Conservation (phyloP, 352 stramenopile genomes). For the Phytophthora pisi region DNA sequence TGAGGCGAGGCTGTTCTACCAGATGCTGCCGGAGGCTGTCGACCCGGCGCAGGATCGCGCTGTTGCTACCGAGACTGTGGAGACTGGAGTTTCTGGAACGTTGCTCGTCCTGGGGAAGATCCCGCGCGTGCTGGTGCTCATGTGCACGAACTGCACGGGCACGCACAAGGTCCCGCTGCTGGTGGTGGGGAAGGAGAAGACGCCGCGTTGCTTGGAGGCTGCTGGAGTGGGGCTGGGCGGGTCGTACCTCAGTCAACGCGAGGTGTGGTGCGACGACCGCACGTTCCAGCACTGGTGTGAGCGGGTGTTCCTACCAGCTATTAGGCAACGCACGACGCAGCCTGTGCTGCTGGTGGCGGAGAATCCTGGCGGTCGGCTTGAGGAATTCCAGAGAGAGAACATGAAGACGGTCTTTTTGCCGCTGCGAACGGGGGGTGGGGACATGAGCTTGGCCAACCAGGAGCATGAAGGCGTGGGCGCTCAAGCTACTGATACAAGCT, state of each 20-base stretch:
- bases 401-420: constrained; percentile 51
- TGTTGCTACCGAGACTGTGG: neutral
- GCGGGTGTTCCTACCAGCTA: constrained; percentile 50
- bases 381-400: constrained; percentile 43
- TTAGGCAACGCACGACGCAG: constrained; percentile 48
- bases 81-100: constrained; percentile 11
- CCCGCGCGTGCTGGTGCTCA: constrained; percentile 48
- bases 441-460: constrained; percentile 4
- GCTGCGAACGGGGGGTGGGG: constrained; percentile 16
- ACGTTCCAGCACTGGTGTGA: constrained; percentile 65
- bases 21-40: constrained; percentile 39
- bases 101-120: constrained; percentile 19
- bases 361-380: constrained; percentile 48
- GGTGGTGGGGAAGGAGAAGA: constrained; percentile 52
- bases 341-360: constrained; percentile 52
- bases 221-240: constrained; percentile 15
- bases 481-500: constrained; percentile 1
- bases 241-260: constrained; percentile 48
- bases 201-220: constrained; percentile 27
- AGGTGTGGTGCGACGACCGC: constrained; percentile 58
- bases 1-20: constrained; percentile 59
- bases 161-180: constrained; percentile 63
- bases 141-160: constrained; percentile 57
- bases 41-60: neutral
- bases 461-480: neutral